Conservation (phyloP, 192 early-diverging fungal genomes). For the Podila clonocystis region DNA sequence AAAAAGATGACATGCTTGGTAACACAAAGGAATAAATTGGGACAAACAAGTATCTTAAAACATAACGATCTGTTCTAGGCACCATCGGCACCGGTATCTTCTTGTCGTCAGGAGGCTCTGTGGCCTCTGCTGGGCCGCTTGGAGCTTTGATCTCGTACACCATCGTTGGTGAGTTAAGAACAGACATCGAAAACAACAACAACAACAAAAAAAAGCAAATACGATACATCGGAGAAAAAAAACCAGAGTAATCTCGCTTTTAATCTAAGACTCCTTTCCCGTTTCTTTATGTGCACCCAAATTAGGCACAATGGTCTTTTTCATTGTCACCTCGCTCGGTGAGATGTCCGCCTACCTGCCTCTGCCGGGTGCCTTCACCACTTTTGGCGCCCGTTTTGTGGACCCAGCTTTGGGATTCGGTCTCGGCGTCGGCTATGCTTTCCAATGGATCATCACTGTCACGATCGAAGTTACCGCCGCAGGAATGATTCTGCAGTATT, state of each 20-base stretch:
- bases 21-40: not conserved
- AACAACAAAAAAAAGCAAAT: not conserved
- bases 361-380: conserved; percentile 80
- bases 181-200: not conserved
- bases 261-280: no score
- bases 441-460: conserved; percentile 68
- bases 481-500: conserved; percentile 79
- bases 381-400: conserved; percentile 79
- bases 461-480: conserved; percentile 81
- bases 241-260: no score
- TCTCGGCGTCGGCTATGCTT: conserved; percentile 6
- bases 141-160: conserved; percentile 79
- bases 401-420: conserved; percentile 80
- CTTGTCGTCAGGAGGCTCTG: conserved; percentile 75
- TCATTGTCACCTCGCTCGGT: conserved; percentile 77
- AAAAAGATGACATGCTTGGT: not conserved
- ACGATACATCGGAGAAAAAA: no score
- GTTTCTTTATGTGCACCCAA: no score
- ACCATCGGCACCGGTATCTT: conserved; percentile 74
- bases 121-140: conserved; percentile 77
- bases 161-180: conserved; percentile 14
- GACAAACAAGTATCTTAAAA: no score
- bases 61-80: not conserved
- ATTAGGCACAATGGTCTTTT: conserved; percentile 73
- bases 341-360: conserved; percentile 90